Conservation (phyloP, 2,329 filamentous ascomycete genomes). For the Bipolaris bicolor region DNA sequence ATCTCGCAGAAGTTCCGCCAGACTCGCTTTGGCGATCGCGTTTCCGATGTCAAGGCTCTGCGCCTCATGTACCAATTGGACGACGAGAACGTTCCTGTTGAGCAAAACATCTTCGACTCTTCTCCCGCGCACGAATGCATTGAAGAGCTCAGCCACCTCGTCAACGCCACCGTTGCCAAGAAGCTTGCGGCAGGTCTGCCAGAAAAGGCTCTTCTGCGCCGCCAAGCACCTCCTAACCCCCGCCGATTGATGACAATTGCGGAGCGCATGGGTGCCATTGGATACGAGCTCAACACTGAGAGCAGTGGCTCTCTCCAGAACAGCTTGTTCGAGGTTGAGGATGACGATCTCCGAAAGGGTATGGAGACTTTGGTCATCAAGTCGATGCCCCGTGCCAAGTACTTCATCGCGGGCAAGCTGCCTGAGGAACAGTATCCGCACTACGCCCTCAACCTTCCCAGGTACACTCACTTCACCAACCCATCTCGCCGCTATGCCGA, state of each 20-base stretch:
- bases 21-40: slow-evolving; percentile 79
- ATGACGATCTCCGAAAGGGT: slow-evolving; percentile 88
- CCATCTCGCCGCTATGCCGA: slow-evolving; percentile 94
- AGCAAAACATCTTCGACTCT: slow-evolving; percentile 94
- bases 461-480: slow-evolving; percentile 98
- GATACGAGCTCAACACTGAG: slow-evolving; percentile 85
- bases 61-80: slow-evolving; percentile 92
- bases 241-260: slow-evolving; percentile 88
- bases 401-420: slow-evolving; percentile 84
- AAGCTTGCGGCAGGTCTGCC: slow-evolving; percentile 79
- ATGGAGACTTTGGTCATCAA: slow-evolving; percentile 97
- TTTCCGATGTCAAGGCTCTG: slow-evolving; percentile 80
- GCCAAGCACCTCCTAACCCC: slow-evolving; percentile 83
- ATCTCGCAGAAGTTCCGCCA: slow-evolving; percentile 92
- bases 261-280: slow-evolving; percentile 90
- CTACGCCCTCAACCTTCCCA: slow-evolving; percentile 87
- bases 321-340: slow-evolving; percentile 91
- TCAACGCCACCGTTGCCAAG: slow-evolving; percentile 87
- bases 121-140: slow-evolving; percentile 89
- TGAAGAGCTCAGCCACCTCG: slow-evolving; percentile 93
- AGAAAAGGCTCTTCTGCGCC: slow-evolving; percentile 89
- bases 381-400: slow-evolving; percentile 95
- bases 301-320: slow-evolving; percentile 92
- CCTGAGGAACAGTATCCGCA: slow-evolving; percentile 80
- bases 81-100: slow-evolving; percentile 96